Base-by-base conservation (phyloP, 1,139 yeast genomes). In the Scheffersomyces parashehatae region DNA sequence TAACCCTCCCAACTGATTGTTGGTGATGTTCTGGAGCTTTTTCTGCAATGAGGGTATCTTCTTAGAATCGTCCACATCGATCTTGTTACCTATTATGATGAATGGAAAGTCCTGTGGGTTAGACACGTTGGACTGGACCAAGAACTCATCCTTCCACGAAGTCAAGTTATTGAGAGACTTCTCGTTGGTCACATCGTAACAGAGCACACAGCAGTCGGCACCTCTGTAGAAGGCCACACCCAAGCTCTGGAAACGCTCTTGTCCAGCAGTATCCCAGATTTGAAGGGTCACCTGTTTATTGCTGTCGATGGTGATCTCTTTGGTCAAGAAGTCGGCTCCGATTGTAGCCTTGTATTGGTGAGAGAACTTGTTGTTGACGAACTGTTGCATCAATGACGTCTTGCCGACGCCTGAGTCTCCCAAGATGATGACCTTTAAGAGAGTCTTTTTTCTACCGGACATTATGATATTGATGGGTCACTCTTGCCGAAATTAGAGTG, bases 191-290 rank as follows among this genome's bases (percentile, higher is more conserved):
- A 58, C 63, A 35, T 58, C 63, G 49, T 57, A 58, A 55, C 95
- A 96, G 49, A 93, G 77, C 8, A 93, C 98, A 68, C 99, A 93
- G 67, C 99, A 93, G 15, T 35, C 37, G 1, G 99, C 97, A 31
- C 99, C 99, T 56, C 99, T 77, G 67, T 93, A 93, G 65, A 93
- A 93, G 1, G 99, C 99, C 37, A 93, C 98, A 13, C 99, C 99
- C 51, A 93, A 75, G 48, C 95, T 85, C 68, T 93, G 99, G 74
- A 93, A 93, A 54, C 99, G 75, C 68, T 93, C 99, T 72, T 93
- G 99, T 28, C 99, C 99, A 3, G 99, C 99, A 36, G 99, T 93
- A 63, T 93, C 99, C 99, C 99, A 93, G 44, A 93, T 83, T 74
- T 93, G 97, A 75, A 87, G 77, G 28, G 90, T 83, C 10, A 85